Evolutionary conservation across 2,329 filamentous ascomycete species (phyloP), one percentile per base, ranked within the genome.

Genomic region (Sporothrix luriei): DNA sequence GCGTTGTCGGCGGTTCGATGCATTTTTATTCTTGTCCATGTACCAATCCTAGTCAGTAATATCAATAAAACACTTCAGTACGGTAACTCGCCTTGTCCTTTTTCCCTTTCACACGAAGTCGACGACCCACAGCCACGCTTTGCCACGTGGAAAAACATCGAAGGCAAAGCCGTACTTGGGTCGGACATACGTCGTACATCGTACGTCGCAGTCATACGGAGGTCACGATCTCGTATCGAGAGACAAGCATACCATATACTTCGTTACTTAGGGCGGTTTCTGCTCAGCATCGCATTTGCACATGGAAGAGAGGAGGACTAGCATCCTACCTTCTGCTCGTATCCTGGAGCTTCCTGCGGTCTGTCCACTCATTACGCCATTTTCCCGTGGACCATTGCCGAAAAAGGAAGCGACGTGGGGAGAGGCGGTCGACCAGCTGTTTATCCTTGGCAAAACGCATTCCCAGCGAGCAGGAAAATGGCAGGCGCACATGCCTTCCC

Each of bases 341-440:
- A 9, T n/a, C 19, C 3, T 9, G 48, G 19, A 49, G 48, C 33
- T 61, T 26, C 33, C 33, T 26, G 38, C 57, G 38, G n/a, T n/a
- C 33, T 43, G 38, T n/a, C 57, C 38, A 46, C 57, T 19, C 33
- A 62, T 62, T 46, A 38, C 57, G 57, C 57, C 57, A 62, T 62
- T n/a, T 40, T n/a, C 46, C 57, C 21, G 57, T 46, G 38, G 38
- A 62, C 57, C 33, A 40, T 33, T 7, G n/a, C 55, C 38, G n/a
- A 49, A 64, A 49, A 43, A 64, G 61, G 61, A 64, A 64, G 61
- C 61, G 43, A 29, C 40, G 43, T 49, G 40, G 24, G 40, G 61
- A 64, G 40, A 29, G 3, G 11, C 14, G 55, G n/a, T 61, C 14
- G 19, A 13, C 33, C 5, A 38, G 33, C 16, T n/a, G 14, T n/a